phyloP scores from a whole-genome alignment of 2,329 filamentous ascomycete genomes.

The Xylaria sp. region DNA sequence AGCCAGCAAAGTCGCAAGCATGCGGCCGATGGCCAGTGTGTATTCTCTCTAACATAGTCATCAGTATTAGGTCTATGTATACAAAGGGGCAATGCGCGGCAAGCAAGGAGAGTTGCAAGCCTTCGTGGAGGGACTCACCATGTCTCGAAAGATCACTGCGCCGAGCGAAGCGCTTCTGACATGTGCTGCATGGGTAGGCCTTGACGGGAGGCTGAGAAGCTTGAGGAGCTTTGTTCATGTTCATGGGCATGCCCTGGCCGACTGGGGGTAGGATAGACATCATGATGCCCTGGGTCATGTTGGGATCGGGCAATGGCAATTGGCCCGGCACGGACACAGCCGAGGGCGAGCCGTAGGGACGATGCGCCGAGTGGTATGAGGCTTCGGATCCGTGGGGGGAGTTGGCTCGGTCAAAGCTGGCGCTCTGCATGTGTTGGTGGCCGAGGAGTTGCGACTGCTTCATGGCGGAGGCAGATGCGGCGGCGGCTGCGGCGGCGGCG shows the following conservation, averaged over 20 bases:
- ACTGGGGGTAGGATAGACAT: conserved; percentile 38
- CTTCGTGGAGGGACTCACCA: conserved; percentile 53
- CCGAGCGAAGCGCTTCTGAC: conserved; percentile 85
- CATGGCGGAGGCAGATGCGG: conserved; percentile 20
- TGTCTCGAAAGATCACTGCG: conserved; percentile 91
- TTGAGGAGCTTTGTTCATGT: conserved; percentile 37
- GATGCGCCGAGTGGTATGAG: conserved; percentile 49
- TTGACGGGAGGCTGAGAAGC: conserved; percentile 45
- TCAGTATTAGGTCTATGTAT: background rate
- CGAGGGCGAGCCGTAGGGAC: conserved; percentile 50
- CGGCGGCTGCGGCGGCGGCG: conserved; percentile 25
- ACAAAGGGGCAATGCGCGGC: background rate
- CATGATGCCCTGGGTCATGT: conserved; percentile 35
- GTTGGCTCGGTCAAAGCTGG: conserved; percentile 47
- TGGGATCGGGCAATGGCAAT: conserved; percentile 40
- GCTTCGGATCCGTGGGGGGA: conserved; percentile 57
- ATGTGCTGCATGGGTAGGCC: conserved; percentile 84
- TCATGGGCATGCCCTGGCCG: conserved; percentile 33
- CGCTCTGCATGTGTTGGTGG: conserved; percentile 27
- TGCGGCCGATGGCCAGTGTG: conserved; percentile 89
- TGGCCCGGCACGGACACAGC: conserved; percentile 51
- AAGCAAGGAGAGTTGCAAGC: background rate
- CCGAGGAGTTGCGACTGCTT: conserved; percentile 24
- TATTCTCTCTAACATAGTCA: conserved; percentile 69
- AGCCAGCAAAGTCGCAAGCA: conserved; percentile 81